Evolutionary conservation across 139 green algal genomes (phyloP), one percentile per base, ranked within the genome.

Genomic region (Pseudopediastrum boryanum): DNA sequence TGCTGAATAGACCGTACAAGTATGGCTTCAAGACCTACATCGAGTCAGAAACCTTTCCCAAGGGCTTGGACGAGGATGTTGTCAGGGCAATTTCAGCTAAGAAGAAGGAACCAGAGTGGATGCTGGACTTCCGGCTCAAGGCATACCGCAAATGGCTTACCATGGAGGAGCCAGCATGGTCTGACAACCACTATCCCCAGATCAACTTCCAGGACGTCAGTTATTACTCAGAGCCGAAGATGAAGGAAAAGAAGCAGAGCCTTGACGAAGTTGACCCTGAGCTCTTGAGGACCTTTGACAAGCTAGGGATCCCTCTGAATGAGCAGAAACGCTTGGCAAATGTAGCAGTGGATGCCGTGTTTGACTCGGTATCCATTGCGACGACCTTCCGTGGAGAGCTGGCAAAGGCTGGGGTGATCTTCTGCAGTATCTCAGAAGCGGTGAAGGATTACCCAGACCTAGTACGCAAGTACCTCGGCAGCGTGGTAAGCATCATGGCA

Each of bases 31-130:
- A 90, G 59, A 96, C 96, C 0, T 83, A 96, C 54, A 99, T 99
- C 67, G 94, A 99, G 89, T 93, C 82, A 7, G 92, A 95, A 0
- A 92, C 76, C 25, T 97, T 97, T 63, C 85, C 88, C 1, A 93
- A 93, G 65, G 96, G 96, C 27, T 82, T 99, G 3, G 85, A 89
- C 73, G 95, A 99, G 87, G 93, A 98, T n/a, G 94, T 96, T 10
- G 96, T 99, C 31, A 85, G 96, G 0, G 90, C 96, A 12, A 99
- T 99, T 44, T 97, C 91, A 0, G 90, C 90, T 36, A 99, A 99
- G 89, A 99, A 99, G 89, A 86, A 95, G 4, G 97, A 99, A 89
- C 97, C 97, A 13, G 95, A 99, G 39, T 99, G 97, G 97, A 93
- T 99, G 90, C 92, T 99, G 29, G 96, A 99, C 39, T 99, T 99